Conservation (phyloP, 2,329 filamentous ascomycete species). For the Ascochyta pisi region DNA sequence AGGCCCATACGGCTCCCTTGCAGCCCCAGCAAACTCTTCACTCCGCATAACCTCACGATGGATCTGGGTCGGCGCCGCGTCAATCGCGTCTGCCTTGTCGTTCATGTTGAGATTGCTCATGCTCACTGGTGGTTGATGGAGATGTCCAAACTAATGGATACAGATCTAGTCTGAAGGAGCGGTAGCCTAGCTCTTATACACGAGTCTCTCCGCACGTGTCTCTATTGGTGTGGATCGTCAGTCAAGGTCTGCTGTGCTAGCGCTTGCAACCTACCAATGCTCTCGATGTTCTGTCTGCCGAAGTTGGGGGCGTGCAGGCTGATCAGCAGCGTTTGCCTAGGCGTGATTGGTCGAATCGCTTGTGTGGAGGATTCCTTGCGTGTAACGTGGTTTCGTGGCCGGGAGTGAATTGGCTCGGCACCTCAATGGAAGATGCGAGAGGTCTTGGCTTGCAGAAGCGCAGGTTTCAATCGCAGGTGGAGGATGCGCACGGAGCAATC, state of each 20-base stretch:
- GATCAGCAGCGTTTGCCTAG: neutral
- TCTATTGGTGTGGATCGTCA: neutral
- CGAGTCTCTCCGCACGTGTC: neutral
- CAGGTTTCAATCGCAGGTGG: constrained; percentile 1
- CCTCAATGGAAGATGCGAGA: constrained; percentile 2
- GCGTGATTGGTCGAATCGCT: neutral
- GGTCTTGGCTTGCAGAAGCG: constrained; percentile 5
- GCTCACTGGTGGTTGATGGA: constrained; percentile 1
- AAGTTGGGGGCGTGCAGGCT: neutral
- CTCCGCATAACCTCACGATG: constrained; percentile 31
- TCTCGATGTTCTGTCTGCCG: neutral
- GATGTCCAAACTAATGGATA: constrained; percentile 10
- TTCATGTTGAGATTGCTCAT: constrained; percentile 13
- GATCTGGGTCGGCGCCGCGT: constrained; percentile 26
- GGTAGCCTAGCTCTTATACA: constrained; percentile 5
- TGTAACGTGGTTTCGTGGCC: neutral
- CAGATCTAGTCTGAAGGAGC: neutral
- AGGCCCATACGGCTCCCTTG: constrained; percentile 42
- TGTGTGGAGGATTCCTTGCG: neutral
- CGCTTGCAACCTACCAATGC: neutral
- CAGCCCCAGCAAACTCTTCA: constrained; percentile 7
- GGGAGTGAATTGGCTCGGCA: neutral
- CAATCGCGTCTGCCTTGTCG: constrained; percentile 27
- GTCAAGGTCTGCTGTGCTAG: neutral
- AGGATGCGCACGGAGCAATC: constrained; percentile 5